Conservation (phyloP, 495 filamentous ascomycete genomes). For the Xylaria castorea region DNA sequence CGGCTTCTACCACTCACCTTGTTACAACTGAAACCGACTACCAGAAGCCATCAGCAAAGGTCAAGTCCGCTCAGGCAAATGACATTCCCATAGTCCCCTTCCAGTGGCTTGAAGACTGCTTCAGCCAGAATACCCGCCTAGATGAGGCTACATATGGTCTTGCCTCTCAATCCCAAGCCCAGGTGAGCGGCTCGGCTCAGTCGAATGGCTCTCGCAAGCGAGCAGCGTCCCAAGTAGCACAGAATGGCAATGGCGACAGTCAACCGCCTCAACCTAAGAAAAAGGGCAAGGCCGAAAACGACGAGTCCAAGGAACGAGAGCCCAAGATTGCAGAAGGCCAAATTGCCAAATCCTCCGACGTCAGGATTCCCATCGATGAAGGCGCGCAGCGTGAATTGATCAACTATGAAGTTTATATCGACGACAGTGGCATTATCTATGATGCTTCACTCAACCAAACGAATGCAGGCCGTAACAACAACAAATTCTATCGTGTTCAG, state of each 20-base stretch:
- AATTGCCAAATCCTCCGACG: conserved; percentile 51
- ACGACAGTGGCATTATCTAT: conserved; percentile 65
- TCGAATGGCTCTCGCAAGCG: conserved; percentile 37
- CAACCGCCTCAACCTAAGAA: conserved; percentile 44
- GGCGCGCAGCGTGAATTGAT: conserved; percentile 35
- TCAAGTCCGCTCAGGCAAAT: conserved; percentile 55
- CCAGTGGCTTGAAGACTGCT: conserved; percentile 66
- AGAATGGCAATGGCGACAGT: conserved; percentile 36
- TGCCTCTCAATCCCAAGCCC: conserved; percentile 32
- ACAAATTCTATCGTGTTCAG: conserved; percentile 78
- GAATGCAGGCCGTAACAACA: conserved; percentile 65
- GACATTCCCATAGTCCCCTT: conserved; percentile 64
- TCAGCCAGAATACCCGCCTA: conserved; percentile 49
- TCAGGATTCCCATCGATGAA: conserved; percentile 57
- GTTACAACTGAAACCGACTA: conserved; percentile 61
- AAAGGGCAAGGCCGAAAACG: conserved; percentile 23
- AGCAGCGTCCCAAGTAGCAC: conserved; percentile 27
- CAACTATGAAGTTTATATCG: conserved; percentile 67
- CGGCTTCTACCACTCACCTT: conserved; percentile 63
- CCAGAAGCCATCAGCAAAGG: conserved; percentile 55
- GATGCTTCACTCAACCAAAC: conserved; percentile 69
- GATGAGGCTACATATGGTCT: conserved; percentile 49
- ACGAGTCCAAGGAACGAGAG: conserved; percentile 26
- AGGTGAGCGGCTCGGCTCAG: conserved; percentile 29
- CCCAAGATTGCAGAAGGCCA: conserved; percentile 42